These are phyloP conservation scores for Cnidoscolus chayamansa DNA, from an alignment of 441 rosid genomes.

Conservation along the genomic window DNA sequence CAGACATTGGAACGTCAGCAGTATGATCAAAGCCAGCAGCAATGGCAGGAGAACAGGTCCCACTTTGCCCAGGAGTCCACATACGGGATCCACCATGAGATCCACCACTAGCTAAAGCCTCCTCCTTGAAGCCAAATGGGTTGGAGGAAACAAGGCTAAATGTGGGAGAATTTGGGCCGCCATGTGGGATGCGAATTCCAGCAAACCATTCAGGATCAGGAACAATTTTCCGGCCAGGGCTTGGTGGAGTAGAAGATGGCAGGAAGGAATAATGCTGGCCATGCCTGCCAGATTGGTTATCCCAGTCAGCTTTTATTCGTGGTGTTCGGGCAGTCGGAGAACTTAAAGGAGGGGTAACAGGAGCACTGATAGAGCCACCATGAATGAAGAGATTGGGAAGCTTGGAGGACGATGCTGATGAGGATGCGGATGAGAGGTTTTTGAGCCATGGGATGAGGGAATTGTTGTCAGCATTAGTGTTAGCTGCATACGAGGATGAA, in stretches of 20 bases:
- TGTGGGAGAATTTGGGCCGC: constrained; percentile 76
- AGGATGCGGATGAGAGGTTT: constrained; percentile 61
- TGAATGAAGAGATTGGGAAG: constrained; percentile 43
- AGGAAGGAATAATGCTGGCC: constrained; percentile 28
- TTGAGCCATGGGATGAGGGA: constrained; percentile 85
- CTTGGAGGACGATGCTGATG: constrained; percentile 31
- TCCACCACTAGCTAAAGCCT: constrained; percentile 37
- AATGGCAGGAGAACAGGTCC: constrained; percentile 70
- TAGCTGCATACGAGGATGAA: constrained; percentile 60
- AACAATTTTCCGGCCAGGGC: constrained; percentile 51
- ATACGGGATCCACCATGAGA: constrained; percentile 37
- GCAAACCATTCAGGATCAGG: constrained; percentile 67
- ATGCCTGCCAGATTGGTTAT: constrained; percentile 35
- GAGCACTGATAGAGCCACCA: constrained; percentile 76
- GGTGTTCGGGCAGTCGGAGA: constrained; percentile 56
- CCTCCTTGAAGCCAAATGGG: constrained; percentile 51
- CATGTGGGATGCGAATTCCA: constrained; percentile 55
- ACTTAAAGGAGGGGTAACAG: constrained; percentile 74
- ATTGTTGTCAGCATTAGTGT: constrained; percentile 51
- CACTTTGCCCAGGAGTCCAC: constrained; percentile 83
- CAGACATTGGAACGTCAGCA: constrained; percentile 63
- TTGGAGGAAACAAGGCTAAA: constrained; percentile 63
- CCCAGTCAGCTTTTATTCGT: constrained; percentile 42
- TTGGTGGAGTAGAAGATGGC: constrained; percentile 60
- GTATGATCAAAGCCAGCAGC: constrained; percentile 53